Evolutionary conservation across 2,329 filamentous ascomycete species (phyloP), one percentile per base, ranked within the genome.

Genomic region (Lasiodiplodia sp.): DNA sequence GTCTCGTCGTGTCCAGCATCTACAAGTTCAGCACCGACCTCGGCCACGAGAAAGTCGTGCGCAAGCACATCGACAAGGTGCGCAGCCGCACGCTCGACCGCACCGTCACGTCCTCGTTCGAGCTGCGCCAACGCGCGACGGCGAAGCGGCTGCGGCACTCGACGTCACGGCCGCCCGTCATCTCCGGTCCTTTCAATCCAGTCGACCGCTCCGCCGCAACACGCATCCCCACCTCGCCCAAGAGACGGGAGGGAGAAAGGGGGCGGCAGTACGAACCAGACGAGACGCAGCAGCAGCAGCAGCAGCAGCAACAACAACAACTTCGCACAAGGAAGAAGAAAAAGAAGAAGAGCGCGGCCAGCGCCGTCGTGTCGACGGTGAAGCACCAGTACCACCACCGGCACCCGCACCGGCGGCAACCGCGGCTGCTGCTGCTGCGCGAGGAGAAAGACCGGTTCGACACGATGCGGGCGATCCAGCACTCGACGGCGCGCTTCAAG

Each of bases 1-100:
- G 92, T 87, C 84, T 97, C 28, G 91, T 96, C 67, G 90, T 97
- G 28, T 90, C 89, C 23, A 93, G 91, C 49, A 93, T 97, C 70
- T 88, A 92, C 40, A 92, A 84, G 53, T 90, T 91, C 69, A 86
- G 86, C 2, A 74, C 80, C 11, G 86, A 90, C 69, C 80, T 91
- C 37, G 86, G 87, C 28, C 83, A 87, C 60, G 85, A 89, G 70
- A 90, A 91, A 49, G 83, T 92, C 28, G 79, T 92, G 62, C 84
- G 84, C 68, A 85, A 84, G 51, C 89, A 91, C 73, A 80, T 88
- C 63, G 82, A 87, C 56, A 83, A 83, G 18, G 83, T 83, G 67
- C 84, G 89, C 57, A 81, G 82, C 64, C 79, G 83, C 34, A 90
- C 87, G 0, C 78, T 89, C 21, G 81, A 84, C 16, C 82, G 85